Base-by-base conservation (phyloP, 306 rosid species). In the Cajanus cajan region DNA sequence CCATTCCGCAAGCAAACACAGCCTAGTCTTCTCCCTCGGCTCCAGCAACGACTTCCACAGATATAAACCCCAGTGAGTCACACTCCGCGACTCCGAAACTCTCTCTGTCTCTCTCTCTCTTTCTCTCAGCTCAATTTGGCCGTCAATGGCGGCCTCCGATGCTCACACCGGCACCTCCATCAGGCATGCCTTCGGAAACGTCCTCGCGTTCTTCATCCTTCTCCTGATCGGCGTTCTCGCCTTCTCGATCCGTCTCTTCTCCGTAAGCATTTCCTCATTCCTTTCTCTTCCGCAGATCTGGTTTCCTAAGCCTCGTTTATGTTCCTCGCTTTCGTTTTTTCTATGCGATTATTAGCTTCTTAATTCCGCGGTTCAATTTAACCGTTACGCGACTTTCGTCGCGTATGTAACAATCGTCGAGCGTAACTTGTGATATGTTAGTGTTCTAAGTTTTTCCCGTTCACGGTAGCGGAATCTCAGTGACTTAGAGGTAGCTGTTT, bases 191-290 rank as follows among this genome's bases (percentile, higher is more conserved):
- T 91, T 91, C 14, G 99, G 99, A 40, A 88, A 87, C 70, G 96
- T 91, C 34, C 91, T 96, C 67, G 87, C 96, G 14, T 77, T 93
- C 87, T 82, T 93, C 90, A 93, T 96, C 85, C 97, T 96, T 78
- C 71, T 96, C 81, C 84, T 96, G 84, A 93, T 96, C 87, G 99
- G 99, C 18, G 97, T 93, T 69, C 99, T 96, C 47, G 99, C 99
- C 28, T 96, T 96, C 87, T 96, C 99, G 87, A 96, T 96, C 90
- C 97, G 99, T 4, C 93, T 96, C 79, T 96, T 96, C 91, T 96
- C 99, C 69, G 99, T 96, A 88, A 91, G 97, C 90, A 82, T 85
- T 76, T 72, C 63, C 22, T 69, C 57, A 6, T 67, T 31, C 74
- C 33, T 21, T 70, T 13, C n/a, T 7, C 47, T 71, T 78, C 66